Evolutionary conservation across 768 basidiomycete species (phyloP), one percentile per base, ranked within the genome.

Genomic region (Termitomyces sp.): DNA sequence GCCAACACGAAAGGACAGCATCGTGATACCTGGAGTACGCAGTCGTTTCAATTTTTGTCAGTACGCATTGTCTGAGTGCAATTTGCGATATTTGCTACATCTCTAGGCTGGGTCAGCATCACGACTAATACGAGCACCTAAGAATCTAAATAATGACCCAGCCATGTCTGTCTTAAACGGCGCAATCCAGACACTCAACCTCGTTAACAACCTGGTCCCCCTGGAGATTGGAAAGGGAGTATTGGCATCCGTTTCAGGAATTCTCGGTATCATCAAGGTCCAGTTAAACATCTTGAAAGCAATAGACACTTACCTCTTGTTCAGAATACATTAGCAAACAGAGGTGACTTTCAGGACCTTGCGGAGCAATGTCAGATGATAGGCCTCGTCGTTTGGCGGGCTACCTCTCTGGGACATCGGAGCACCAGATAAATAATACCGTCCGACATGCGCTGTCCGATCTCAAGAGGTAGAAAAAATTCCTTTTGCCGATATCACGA

Each of bases 361-460:
- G 57, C 50, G 29, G 64, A 60, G 34, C 57, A 60, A 55, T 65
- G 64, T 31, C 54, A 62, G 14, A 65, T 34, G 34, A 62, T 65
- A 20, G 34, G 54, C 29, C 57, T 64, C 14, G 37, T 61, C 6
- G 52, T 64, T 42, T 61, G 60, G 52, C 57, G 63, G 7, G 64
- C 60, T 1, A 65, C 64, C 1, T 48, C 1, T 48, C 48, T 3
- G 57, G 55, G 11, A 57, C 9, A 59, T 37, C 57, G 3, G 48
- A 58, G 12, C 37, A 48, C 14, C 48, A 65, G 9, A 53, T 62
- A 12, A 57, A 48, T 38, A 14, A 9, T 57, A 14, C 52, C 29
- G 20, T 50, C 15, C 14, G 8, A 50, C 31, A 31, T 6, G 61
- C 64, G 12, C 53, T 65, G 11, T 56, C 58, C 1, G 58, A 62